Conservation (phyloP, 2,329 filamentous ascomycete species). For the Xylariaceae sp. region DNA sequence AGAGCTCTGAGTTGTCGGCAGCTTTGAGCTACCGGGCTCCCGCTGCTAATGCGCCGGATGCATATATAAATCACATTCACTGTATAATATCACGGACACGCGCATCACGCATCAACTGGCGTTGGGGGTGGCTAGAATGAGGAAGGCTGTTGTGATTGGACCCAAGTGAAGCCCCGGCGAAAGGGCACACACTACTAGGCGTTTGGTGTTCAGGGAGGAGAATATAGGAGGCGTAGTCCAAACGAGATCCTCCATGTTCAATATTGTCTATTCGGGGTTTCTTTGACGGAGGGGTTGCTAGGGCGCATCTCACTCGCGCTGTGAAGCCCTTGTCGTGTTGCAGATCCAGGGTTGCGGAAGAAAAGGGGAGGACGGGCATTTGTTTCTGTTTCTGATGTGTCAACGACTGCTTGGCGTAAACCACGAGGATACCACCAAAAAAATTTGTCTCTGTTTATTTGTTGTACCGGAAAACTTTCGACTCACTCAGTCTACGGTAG, state of each 20-base stretch:
- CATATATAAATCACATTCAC: slow-evolving; percentile 5
- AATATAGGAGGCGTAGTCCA: background rate
- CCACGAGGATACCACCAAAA: background rate
- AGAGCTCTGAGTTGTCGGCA: slow-evolving; percentile 56
- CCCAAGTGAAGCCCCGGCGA: background rate
- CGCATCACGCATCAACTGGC: slow-evolving; percentile 18
- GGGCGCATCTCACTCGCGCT: no score
- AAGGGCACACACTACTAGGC: background rate
- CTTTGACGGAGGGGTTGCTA: no score
- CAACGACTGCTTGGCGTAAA: background rate
- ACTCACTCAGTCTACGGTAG: no score
- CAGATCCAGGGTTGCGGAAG: no score
- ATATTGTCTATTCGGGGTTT: no score
- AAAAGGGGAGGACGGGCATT: background rate
- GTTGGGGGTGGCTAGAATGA: slow-evolving; percentile 15
- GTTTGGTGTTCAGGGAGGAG: background rate
- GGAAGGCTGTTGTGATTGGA: background rate
- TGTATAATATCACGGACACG: slow-evolving; percentile 18
- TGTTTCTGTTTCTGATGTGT: background rate
- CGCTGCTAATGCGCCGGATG: background rate
- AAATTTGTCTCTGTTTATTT: no score
- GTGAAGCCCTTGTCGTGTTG: no score
- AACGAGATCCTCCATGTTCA: background rate
- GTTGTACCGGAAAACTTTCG: no score
- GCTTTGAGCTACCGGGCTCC: background rate